Conservation (phyloP, 2,329 filamentous ascomycete species). For the Exophiala aquamarina region DNA sequence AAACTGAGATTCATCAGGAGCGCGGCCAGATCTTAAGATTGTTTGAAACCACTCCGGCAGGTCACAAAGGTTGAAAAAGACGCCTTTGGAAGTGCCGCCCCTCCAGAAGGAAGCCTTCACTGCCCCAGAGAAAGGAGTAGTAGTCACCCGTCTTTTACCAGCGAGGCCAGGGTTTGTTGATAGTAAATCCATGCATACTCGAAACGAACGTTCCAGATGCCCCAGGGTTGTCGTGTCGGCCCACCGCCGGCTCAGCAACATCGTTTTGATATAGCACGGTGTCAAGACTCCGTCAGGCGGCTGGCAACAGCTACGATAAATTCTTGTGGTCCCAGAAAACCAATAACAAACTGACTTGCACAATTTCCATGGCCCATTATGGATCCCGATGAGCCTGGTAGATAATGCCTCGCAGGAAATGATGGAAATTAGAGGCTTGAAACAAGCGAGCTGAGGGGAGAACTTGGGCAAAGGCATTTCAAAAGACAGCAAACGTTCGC, state of each 20-base stretch:
- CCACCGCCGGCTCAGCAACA: constrained; percentile 3
- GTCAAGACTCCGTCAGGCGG: no score
- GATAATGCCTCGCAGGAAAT: no score
- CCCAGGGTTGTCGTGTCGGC: constrained; percentile 4
- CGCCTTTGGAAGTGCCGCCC: constrained; percentile 68
- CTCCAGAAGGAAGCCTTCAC: constrained; percentile 60
- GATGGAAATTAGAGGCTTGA: no score
- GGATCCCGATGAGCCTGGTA: no score
- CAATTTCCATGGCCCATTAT: no score
- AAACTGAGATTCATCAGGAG: constrained; percentile 2
- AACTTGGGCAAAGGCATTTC: no score
- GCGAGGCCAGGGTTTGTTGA: background rate
- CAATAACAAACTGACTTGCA: no score
- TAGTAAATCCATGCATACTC: constrained; percentile 3
- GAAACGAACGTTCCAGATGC: constrained; percentile 7
- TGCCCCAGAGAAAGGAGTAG: constrained; percentile 5
- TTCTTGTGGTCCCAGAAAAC: no score
- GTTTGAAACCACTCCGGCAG: constrained; percentile 42
- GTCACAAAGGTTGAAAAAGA: constrained; percentile 58
- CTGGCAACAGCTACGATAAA: no score
- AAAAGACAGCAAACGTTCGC: no score
- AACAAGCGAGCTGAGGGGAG: no score
- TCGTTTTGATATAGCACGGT: background rate
- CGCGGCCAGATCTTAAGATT: constrained; percentile 2
- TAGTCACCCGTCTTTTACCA: constrained; percentile 6